Percentiles rank a stretch among this genome's conserved stretches.
phyloP scores from a whole-genome alignment of 106 monocot species.

The Dendrobium chrysotoxum region DNA sequence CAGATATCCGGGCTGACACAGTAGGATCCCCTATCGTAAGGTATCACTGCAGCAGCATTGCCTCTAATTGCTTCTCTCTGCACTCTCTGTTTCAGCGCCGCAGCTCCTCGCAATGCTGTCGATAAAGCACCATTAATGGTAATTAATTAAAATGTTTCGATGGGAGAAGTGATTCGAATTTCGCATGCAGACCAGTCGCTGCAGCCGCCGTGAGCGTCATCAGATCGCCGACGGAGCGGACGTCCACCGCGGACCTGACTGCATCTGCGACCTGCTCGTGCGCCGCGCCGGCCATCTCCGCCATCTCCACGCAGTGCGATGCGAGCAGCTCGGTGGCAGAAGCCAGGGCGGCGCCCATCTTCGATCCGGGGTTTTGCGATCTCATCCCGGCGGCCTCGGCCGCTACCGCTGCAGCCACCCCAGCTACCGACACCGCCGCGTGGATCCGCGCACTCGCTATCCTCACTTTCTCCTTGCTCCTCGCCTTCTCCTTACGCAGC shows the following conservation, averaged over 20 bases:
- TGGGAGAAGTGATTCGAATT: neutral
- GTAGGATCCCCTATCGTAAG: constrained; percentile 42
- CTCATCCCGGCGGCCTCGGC: constrained; percentile 31
- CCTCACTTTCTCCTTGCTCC: constrained; percentile 54
- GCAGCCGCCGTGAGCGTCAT: constrained; percentile 93
- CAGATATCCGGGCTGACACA: constrained; percentile 40
- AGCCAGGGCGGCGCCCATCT: constrained; percentile 48
- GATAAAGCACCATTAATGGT: neutral
- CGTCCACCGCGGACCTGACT: constrained; percentile 57
- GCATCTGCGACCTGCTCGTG: constrained; percentile 36
- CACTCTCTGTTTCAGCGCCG: constrained; percentile 56
- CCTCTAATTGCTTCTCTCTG: constrained; percentile 39
- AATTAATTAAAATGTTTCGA: neutral
- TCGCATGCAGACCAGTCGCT: constrained; percentile 50
- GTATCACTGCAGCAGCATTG: constrained; percentile 49
- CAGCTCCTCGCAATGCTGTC: constrained; percentile 71
- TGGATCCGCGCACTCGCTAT: constrained; percentile 58
- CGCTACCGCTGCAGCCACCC: constrained; percentile 74
- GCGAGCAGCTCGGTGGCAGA: constrained; percentile 79
- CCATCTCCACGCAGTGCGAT: constrained; percentile 77
- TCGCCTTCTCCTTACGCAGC: constrained; percentile 13
- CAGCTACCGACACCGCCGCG: constrained; percentile 65
- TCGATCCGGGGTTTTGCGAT: constrained; percentile 21
- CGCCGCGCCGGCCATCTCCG: constrained; percentile 52
- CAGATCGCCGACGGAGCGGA: constrained; percentile 57